Base-by-base conservation (phyloP, 2,329 filamentous ascomycete genomes). In the Fusarium pseudocircinatum region DNA sequence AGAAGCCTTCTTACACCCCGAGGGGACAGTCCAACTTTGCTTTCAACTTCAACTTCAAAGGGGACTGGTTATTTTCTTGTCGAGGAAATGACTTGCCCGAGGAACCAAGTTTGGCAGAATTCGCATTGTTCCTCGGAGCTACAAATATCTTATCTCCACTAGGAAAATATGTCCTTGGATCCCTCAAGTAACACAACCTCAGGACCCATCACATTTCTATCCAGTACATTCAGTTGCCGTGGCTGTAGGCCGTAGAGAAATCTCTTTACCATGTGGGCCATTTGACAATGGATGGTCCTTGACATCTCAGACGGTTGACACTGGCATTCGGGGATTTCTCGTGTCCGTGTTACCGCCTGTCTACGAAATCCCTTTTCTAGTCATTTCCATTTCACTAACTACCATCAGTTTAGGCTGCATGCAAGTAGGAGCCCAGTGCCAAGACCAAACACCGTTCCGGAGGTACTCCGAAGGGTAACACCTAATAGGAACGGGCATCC, bases 381-480 rank as follows among this genome's bases (percentile, higher is more conserved):
- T 53, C 18, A 37, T 40, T 26, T 26, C 26, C 26, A 39, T 30
- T 34, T 32, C 32, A 65, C 37, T 40, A 66, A 44, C 40, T 40
- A 28, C 22, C 49, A n/a, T 49, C 26, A 53, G 59, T 40, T 40
- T 44, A 63, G 49, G 43, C 50, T 28, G 28, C 42, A 54, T 68
- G 26, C 32, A 39, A 24, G 22, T 30, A n/a, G 49, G 20, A 44
- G 36, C 52, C 26, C 24, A 44, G 20, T 20, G 28, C 57, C 44
- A 63, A 69, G 65, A 26, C 44, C 14, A 34, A 22, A 46, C 16
- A 46, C 36, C 22, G 22, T 37, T 37, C 50, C 58, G 58, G 65
- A 69, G 65, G 39, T 58, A 20, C 44, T 69, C 65, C 67, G 67
- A 42, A 67, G 20, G 26, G 52, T 22, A 53, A 39, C 14, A 18